These are phyloP conservation scores for Hypocreales sp. DNA, from an alignment of 2,329 filamentous ascomycete species.

Conservation along the genomic window DNA sequence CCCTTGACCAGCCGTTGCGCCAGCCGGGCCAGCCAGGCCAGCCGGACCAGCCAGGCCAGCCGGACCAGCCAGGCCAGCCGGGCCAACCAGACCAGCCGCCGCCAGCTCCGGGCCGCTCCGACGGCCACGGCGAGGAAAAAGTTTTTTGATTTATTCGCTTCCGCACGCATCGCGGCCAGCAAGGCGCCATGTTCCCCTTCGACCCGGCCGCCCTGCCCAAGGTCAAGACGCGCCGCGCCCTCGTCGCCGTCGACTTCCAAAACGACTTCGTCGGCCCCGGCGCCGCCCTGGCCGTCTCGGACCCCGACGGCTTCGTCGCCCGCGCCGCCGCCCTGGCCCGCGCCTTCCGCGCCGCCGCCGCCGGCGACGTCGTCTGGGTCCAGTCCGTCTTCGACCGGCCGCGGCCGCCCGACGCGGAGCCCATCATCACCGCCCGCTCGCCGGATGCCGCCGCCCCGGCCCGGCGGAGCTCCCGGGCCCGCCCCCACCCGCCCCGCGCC, in stretches of 20 bases:
- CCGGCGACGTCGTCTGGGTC: slow-evolving; percentile 69
- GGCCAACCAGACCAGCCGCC: too few relatives aligned
- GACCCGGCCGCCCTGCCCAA: slow-evolving; percentile 38
- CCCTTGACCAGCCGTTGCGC: too few relatives aligned
- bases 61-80: too few relatives aligned
- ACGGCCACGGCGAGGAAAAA: too few relatives aligned
- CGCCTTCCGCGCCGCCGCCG: slow-evolving; percentile 54
- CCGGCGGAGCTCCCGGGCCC: slow-evolving; percentile 3
- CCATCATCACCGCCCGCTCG: slow-evolving; percentile 20
- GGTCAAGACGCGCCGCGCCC: slow-evolving; percentile 46
- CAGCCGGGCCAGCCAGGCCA: too few relatives aligned
- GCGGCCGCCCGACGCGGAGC: slow-evolving; percentile 37
- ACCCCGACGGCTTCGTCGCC: slow-evolving; percentile 49
- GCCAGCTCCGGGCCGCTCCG: too few relatives aligned
- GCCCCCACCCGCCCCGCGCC: slow-evolving; percentile 2
- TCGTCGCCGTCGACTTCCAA: slow-evolving; percentile 77
- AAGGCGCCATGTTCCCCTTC: slow-evolving; percentile 35
- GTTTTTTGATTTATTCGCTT: too few relatives aligned
- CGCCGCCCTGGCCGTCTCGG: slow-evolving; percentile 50
- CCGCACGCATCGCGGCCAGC: too few relatives aligned
- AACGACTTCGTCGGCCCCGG: slow-evolving; percentile 67
- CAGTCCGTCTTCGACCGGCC: slow-evolving; percentile 56
- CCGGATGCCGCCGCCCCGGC: too few relatives aligned
- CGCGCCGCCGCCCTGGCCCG: slow-evolving; percentile 50
- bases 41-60: too few relatives aligned